Base-by-base conservation (phyloP, 495 filamentous ascomycete species). In the Hypoxylon cercidicola region DNA sequence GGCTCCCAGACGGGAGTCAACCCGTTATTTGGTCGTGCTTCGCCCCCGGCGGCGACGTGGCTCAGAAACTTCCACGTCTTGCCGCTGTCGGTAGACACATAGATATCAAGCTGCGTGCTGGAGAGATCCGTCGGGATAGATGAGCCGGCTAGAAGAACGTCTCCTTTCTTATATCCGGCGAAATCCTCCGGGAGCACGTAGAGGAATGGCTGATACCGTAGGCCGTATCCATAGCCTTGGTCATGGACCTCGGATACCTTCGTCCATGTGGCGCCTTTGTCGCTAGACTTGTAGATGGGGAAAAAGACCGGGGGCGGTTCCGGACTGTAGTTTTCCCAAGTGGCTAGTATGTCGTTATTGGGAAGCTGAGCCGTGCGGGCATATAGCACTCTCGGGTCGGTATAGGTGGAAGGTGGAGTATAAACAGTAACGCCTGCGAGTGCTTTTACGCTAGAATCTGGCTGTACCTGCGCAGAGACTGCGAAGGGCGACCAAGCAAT, bases 1-100 rank as follows among this genome's bases (percentile, higher is more conserved):
- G 89, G 89, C 72, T 92, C 89, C 89, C 89, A 91, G 5, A 91
- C 82, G 2, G 88, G 87, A 0, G 87, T 88, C 35, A 82, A 52
- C 3, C 87, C 88, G 70, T 90, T 89, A 54, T 81, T 76, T 0
- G 89, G 86, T 18, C 75, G 65, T 0, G 87, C 86, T 41, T 78
- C 77, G 12, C 88, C 89, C 11, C 88, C 89, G n/a, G 77, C 69
- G 1, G 88, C 88, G 45, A 90, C 83, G 64, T 86, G 81, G 43
- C 82, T 86, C 39, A 90, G 78, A 59, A 91, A 92, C 21, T 84
- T 69, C 88, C 88, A 92, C 4, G 83, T 87, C 30, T 69, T 54
- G 12, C 85, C 89, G 43, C 75, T 70, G 70, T 92, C 87, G 7
- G 69, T 72, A 23, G 80, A 85, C 11, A 83, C 87, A 65, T 91